Evolutionary conservation across 73 alveolate genomes (phyloP).

Genomic region (Uronychia binucleata): DNA sequence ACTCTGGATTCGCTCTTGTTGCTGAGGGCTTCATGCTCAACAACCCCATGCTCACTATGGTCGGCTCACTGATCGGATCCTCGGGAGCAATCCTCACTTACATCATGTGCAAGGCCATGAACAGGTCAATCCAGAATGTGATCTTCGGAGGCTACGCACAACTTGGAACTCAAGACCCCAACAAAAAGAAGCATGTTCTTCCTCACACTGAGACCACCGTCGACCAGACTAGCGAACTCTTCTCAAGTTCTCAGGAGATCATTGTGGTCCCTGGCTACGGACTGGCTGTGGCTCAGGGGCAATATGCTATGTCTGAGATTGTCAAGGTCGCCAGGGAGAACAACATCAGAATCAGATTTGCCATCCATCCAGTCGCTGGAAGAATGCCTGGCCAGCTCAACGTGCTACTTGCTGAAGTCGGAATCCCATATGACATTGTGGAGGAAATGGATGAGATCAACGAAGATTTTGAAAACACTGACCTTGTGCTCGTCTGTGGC

Average conservation of each 20-base stretch:
- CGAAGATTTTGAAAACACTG: constrained; percentile 78
- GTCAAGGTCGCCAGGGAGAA: constrained; percentile 29
- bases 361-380: constrained; percentile 92
- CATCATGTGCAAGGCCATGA: constrained; percentile 90
- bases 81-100: constrained; percentile 86
- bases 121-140: constrained; percentile 63
- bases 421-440: constrained; percentile 81
- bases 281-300: constrained; percentile 83
- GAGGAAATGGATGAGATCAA: constrained; percentile 86
- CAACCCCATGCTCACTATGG: constrained; percentile 67
- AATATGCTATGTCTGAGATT: constrained; percentile 55
- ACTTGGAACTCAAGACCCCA: constrained; percentile 19
- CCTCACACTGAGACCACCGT: constrained; percentile 40
- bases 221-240: constrained; percentile 46
- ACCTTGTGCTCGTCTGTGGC: constrained; percentile 75
- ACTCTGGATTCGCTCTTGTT: constrained; percentile 80
- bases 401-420: constrained; percentile 87
- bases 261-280: constrained; percentile 90
- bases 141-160: constrained; percentile 69
- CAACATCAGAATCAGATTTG: constrained; percentile 72
- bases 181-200: constrained; percentile 20
- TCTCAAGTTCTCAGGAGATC: constrained; percentile 41
- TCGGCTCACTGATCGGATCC: constrained; percentile 85
- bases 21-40: constrained; percentile 82
- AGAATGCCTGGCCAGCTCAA: constrained; percentile 90